phyloP scores from a whole-genome alignment of 1,284 basidiomycete species.

The Hypsizygus ulmarius region DNA sequence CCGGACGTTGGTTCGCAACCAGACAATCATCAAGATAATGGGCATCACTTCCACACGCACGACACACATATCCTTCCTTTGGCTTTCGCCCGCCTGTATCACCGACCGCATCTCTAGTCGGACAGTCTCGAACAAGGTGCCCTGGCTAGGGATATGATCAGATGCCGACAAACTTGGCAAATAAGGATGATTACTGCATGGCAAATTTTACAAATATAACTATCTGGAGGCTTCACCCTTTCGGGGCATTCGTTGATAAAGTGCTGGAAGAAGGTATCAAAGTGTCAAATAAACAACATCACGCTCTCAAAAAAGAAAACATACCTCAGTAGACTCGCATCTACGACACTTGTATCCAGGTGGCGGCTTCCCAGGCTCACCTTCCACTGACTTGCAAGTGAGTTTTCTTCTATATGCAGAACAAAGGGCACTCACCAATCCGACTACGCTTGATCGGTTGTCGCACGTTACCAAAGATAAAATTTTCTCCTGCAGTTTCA shows the following conservation, averaged over 20 bases:
- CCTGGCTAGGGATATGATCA: conserved; percentile 49
- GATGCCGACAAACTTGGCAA: neutral
- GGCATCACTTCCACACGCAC: conserved; percentile 79
- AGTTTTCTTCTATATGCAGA: neutral
- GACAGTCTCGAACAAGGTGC: conserved; percentile 86
- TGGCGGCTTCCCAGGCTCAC: conserved; percentile 57
- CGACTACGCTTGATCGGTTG: conserved; percentile 55
- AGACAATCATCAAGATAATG: conserved; percentile 89
- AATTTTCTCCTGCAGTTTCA: conserved; percentile 54
- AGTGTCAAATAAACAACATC: neutral
- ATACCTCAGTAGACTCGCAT: conserved; percentile 72
- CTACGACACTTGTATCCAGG: conserved; percentile 73
- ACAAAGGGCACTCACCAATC: conserved; percentile 39
- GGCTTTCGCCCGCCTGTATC: conserved; percentile 80
- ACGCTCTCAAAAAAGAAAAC: conserved; percentile 13
- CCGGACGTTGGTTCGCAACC: conserved; percentile 49
- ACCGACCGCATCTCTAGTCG: conserved; percentile 68
- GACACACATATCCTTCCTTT: conserved; percentile 80
- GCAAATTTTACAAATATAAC: conserved; percentile 86
- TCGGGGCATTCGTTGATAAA: conserved; percentile 76
- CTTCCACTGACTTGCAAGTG: conserved; percentile 30
- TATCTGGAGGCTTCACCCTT: conserved; percentile 71
- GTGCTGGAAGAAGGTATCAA: conserved; percentile 49
- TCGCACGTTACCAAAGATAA: conserved; percentile 62
- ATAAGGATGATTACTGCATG: conserved; percentile 43